Percentiles rank a stretch among this genome's conserved stretches.
These are phyloP conservation scores for Mycena rebaudengoi DNA, from an alignment of 768 basidiomycete genomes.

Conservation along the genomic window DNA sequence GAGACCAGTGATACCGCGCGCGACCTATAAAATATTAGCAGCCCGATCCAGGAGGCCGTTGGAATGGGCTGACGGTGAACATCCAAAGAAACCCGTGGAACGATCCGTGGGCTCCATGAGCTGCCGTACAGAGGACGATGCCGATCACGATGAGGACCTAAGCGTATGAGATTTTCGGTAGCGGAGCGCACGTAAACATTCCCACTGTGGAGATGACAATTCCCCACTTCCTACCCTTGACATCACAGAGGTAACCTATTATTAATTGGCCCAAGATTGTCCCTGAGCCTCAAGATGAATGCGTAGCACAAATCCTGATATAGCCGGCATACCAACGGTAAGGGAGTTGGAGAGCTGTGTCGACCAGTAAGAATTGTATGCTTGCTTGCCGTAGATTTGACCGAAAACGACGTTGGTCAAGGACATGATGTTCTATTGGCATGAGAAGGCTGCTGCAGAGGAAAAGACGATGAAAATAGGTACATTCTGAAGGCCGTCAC, in stretches of 20 bases:
- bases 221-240: constrained; percentile 79
- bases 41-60: background rate
- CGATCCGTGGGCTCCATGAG: constrained; percentile 67
- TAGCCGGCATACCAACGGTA: constrained; percentile 60
- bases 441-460: no score
- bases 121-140: constrained; percentile 71
- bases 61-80: constrained; percentile 62
- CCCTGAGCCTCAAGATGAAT: constrained; percentile 47
- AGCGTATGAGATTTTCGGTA: background rate
- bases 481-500: constrained; percentile 59
- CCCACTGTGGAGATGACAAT: constrained; percentile 66
- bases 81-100: constrained; percentile 76
- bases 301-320: background rate
- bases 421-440: constrained; percentile 81
- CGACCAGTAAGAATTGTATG: constrained; percentile 67
- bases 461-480: constrained; percentile 22
- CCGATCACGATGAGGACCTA: constrained; percentile 70
- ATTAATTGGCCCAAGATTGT: constrained; percentile 68
- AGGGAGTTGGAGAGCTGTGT: constrained; percentile 78
- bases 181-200: background rate
- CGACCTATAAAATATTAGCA: background rate
- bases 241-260: constrained; percentile 77
- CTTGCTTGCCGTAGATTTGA: constrained; percentile 45
- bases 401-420: constrained; percentile 62
- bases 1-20: constrained; percentile 72